Evolutionary conservation across 176 grass and related monocot genomes (phyloP).

Genomic region (Oryza officinalis): DNA sequence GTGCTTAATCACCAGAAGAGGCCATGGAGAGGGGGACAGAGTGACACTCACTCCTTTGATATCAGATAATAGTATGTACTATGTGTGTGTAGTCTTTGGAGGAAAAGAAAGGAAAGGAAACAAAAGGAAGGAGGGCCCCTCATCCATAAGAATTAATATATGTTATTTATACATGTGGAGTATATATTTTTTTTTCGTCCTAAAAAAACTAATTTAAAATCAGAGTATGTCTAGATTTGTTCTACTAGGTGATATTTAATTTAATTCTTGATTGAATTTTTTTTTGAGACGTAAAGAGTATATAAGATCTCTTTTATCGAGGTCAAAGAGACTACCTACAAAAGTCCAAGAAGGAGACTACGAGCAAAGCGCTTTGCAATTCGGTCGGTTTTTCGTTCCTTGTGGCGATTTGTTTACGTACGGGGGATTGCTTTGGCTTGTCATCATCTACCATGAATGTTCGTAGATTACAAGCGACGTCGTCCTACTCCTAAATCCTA

Average conservation of each 20-base stretch:
- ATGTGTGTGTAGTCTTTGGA: constrained; percentile 45
- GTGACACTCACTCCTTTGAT: constrained; percentile 37
- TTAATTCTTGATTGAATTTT: no score
- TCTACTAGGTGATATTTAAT: no score
- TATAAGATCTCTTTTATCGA: constrained; percentile 20
- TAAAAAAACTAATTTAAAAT: no score
- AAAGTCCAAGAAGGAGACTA: constrained; percentile 48
- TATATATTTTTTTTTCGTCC: no score
- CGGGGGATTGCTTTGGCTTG: constrained; percentile 17
- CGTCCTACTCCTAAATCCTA: not conserved
- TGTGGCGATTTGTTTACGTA: constrained; percentile 26
- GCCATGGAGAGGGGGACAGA: constrained; percentile 29
- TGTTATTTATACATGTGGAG: not conserved
- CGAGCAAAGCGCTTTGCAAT: constrained; percentile 33
- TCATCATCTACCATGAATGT: constrained; percentile 30
- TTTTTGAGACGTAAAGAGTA: no score
- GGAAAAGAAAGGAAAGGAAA: constrained; percentile 23
- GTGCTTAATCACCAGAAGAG: not conserved
- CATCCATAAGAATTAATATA: not conserved
- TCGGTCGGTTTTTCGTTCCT: not conserved
- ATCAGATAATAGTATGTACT: not conserved
- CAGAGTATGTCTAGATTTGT: no score
- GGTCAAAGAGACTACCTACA: constrained; percentile 49
- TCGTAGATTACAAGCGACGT: constrained; percentile 45
- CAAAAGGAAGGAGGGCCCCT: not conserved